phyloP scores from a whole-genome alignment of 306 rosid genomes.

The Trifolium subterraneum region DNA sequence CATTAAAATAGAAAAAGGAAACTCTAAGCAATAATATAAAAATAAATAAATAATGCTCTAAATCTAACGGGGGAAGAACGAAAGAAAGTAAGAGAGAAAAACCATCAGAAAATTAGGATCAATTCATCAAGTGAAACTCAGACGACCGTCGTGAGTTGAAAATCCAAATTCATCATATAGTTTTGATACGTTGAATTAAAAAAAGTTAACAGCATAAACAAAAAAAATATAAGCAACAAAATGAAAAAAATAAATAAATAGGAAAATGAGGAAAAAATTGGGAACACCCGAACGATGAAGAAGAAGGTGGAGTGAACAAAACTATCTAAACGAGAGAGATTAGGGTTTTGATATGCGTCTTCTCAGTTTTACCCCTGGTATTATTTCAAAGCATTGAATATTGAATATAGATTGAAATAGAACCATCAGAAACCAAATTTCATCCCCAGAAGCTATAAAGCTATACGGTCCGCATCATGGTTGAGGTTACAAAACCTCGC shows the following conservation, averaged over 20 bases:
- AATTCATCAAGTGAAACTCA: constrained; percentile 40
- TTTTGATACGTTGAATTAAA: background rate
- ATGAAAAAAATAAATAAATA: background rate
- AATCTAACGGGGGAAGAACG: too few relatives aligned
- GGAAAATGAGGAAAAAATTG: background rate
- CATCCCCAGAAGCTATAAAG: constrained; percentile 70
- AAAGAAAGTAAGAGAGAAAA: too few relatives aligned
- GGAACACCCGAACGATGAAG: too few relatives aligned
- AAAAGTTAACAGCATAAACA: background rate
- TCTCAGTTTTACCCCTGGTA: background rate
- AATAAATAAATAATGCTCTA: too few relatives aligned
- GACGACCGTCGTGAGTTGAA: constrained; percentile 50
- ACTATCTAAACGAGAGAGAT: constrained; percentile 8
- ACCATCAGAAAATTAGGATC: constrained; percentile 18
- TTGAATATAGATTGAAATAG: background rate
- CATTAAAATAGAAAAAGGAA: too few relatives aligned
- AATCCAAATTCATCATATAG: constrained; percentile 44
- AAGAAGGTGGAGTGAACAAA: background rate
- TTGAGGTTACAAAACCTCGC: constrained; percentile 53
- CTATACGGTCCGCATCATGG: constrained; percentile 99
- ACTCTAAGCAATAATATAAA: too few relatives aligned
- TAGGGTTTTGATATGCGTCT: background rate
- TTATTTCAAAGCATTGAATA: background rate
- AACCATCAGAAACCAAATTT: constrained; percentile 84
- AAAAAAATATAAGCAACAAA: background rate